Evolutionary conservation across 768 basidiomycete genomes (phyloP).

Genomic region (Boletus pseudo-olivaceus): DNA sequence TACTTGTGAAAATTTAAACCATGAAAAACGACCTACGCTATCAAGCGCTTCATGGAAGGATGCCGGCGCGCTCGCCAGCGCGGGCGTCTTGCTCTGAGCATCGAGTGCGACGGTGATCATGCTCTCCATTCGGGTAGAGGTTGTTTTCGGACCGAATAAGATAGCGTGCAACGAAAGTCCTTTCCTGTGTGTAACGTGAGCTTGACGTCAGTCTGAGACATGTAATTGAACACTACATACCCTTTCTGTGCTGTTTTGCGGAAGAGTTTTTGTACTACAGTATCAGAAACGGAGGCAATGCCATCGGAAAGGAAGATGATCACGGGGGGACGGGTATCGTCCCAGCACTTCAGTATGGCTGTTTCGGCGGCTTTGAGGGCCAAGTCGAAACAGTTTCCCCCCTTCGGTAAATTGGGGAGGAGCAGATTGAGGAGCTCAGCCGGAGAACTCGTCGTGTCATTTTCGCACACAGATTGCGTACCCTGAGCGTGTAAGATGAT

Average conservation of each 20-base stretch:
- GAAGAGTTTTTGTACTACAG: conserved; percentile 35
- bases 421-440: conserved; percentile 41
- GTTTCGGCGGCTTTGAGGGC: conserved; percentile 39
- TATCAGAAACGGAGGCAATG: conserved; percentile 37
- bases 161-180: conserved; percentile 57
- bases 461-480: conserved; percentile 29
- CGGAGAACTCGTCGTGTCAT: conserved; percentile 44
- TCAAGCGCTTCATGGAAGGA: conserved; percentile 49
- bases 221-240: conserved; percentile 23
- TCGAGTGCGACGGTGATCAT: conserved; percentile 51
- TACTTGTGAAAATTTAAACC: neutral
- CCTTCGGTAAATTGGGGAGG: conserved; percentile 31
- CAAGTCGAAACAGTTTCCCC: conserved; percentile 41
- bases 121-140: conserved; percentile 29
- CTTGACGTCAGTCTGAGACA: neutral
- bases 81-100: conserved; percentile 36
- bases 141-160: conserved; percentile 42
- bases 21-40: conserved; percentile 33
- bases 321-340: conserved; percentile 43
- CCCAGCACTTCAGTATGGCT: conserved; percentile 44
- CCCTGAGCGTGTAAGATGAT: conserved; percentile 43
- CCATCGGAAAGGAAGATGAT: conserved; percentile 60
- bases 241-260: conserved; percentile 37
- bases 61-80: conserved; percentile 33
- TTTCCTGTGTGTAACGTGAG: conserved; percentile 34